Base-by-base conservation (phyloP, 169 alveolate genomes). In the Eimeria maxima region DNA sequence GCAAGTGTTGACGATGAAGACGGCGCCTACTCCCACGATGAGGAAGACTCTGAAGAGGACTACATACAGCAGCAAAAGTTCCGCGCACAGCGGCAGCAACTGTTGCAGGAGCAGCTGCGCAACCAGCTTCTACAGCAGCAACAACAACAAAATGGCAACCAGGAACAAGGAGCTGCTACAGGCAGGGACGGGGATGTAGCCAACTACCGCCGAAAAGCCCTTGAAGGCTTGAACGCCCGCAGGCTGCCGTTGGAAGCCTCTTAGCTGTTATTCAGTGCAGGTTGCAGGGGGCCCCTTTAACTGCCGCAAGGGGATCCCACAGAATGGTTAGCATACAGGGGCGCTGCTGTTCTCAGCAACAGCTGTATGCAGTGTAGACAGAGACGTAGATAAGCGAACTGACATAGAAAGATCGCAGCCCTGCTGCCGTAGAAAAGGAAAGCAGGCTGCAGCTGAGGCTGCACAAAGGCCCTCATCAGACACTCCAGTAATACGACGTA, bases 151-250 rank as follows among this genome's bases (percentile, higher is more conserved):
- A 71, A 10, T 4, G 38, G 38, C 87, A 33, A n/a, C 55, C 44
- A 42, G 65, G 87, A 47, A 47, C 33, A 76, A 0, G 63, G 16
- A 11, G 33, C 57, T 22, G 14, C 60, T 44, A 18, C 55, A 33
- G 20, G 38, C 10, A n/a, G 73, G 8, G 14, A n/a, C 24, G 53
- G 24, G 74, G 73, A 29, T 3, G 65, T 73, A 18, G n/a, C n/a
- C n/a, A 22, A 81, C 69, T 14, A 50, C 69, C 90, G 90, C 74
- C 20, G 47, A n/a, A 55, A 22, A 33, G 90, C 90, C 71, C 38
- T 81, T 27, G 73, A 81, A 47, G 50, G 90, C 24, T 27, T 81
- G 13, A 20, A 47, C 7, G 69, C 90, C 73, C 90, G 90, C 71
- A 47, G 29, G 69, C 90, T n/a, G 78, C 78, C 78, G 24, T 22